A percentile compares a stretch with the other conserved stretches of the same genome.
Evolutionary conservation across 2,329 filamentous ascomycete genomes (phyloP).

Genomic region (Venturia nashicola): DNA sequence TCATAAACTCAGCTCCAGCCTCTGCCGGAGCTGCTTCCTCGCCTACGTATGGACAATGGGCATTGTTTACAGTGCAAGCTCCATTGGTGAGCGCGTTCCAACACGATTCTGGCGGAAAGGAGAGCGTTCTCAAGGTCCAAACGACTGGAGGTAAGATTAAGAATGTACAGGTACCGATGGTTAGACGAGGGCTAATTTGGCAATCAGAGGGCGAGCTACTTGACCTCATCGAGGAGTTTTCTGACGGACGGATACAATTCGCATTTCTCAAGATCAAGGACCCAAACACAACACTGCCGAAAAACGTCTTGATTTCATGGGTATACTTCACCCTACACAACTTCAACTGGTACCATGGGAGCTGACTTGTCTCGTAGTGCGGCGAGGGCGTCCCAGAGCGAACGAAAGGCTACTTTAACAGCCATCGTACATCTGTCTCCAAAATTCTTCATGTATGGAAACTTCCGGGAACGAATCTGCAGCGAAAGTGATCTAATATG

Average conservation of each 20-base stretch:
- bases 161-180: not conserved
- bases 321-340: constrained; percentile 25
- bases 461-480: constrained; percentile 9
- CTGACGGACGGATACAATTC: constrained; percentile 91
- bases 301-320: constrained; percentile 89
- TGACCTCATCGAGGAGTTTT: constrained; percentile 91
- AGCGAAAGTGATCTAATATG: not conserved
- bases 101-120: constrained; percentile 61
- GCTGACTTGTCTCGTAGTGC: constrained; percentile 40
- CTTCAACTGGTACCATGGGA: not conserved
- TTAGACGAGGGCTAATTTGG: not conserved
- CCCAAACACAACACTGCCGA: constrained; percentile 78
- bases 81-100: constrained; percentile 90
- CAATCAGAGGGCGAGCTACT: constrained; percentile 71
- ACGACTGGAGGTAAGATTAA: constrained; percentile 60
- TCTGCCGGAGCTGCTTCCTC: constrained; percentile 50
- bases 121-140: constrained; percentile 92
- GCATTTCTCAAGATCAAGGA: constrained; percentile 95
- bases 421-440: constrained; percentile 76
- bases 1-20: constrained; percentile 49
- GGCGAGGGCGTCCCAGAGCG: constrained; percentile 96
- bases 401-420: constrained; percentile 97
- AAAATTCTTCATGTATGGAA: constrained; percentile 68
- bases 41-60: constrained; percentile 83
- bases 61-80: constrained; percentile 82